Evolutionary conservation across 2,329 filamentous ascomycete genomes (phyloP).

Genomic region (Nectriaceae sp.): DNA sequence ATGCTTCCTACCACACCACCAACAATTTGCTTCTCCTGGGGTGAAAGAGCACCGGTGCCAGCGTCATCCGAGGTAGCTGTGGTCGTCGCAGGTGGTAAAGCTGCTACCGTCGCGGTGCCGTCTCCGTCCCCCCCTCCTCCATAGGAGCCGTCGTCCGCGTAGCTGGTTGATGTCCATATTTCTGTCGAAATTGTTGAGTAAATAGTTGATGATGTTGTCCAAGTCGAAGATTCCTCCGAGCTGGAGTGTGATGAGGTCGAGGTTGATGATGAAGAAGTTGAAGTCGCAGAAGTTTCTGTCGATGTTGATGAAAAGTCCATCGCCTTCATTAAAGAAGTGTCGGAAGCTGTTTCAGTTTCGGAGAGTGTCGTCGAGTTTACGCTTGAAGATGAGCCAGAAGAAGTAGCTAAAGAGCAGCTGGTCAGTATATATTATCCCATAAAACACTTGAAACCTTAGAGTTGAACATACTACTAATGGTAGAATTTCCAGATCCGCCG

Average conservation of each 20-base stretch:
- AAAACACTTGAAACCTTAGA: too few relatives aligned
- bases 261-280: background rate
- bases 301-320: background rate
- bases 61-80: constrained; percentile 20
- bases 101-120: constrained; percentile 15
- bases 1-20: constrained; percentile 60
- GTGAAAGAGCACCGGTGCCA: constrained; percentile 27
- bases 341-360: constrained; percentile 16
- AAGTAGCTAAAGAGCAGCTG: constrained; percentile 6
- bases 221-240: constrained; percentile 11
- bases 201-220: constrained; percentile 24
- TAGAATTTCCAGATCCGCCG: constrained; percentile 19
- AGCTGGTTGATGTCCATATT: constrained; percentile 25
- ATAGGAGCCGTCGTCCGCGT: too few relatives aligned
- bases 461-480: constrained; percentile 23
- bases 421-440: constrained; percentile 20
- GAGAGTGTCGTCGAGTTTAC: constrained; percentile 16
- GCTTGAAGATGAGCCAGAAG: constrained; percentile 17
- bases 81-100: constrained; percentile 21
- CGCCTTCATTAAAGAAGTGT: background rate
- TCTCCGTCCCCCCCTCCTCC: constrained; percentile 10
- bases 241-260: background rate
- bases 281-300: background rate
- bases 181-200: constrained; percentile 28
- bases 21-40: constrained; percentile 46